Evolutionary conservation across 2,329 filamentous ascomycete species (phyloP).

Genomic region (Mollisiaceae sp.): DNA sequence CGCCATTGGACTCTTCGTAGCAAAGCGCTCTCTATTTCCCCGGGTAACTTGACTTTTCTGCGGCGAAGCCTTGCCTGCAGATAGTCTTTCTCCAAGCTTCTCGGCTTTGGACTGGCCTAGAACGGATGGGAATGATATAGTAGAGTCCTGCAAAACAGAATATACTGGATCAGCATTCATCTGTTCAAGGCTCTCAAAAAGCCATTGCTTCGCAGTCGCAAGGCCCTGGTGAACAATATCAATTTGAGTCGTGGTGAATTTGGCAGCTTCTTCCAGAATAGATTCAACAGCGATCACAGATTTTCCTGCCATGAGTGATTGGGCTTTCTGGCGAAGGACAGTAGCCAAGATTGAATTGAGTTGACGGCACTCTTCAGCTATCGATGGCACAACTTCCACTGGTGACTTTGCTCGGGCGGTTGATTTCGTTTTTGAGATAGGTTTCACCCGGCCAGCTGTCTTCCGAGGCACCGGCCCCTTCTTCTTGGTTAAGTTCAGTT

Average conservation of each 20-base stretch:
- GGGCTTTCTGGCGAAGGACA: conserved; percentile 56
- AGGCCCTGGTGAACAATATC: conserved; percentile 58
- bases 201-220: conserved; percentile 68
- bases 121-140: conserved; percentile 82
- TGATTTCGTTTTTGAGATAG: conserved; percentile 38
- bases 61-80: conserved; percentile 29
- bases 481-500: conserved; percentile 40
- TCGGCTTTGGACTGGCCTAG: conserved; percentile 32
- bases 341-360: conserved; percentile 51
- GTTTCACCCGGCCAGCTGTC: conserved; percentile 36
- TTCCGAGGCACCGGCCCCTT: conserved; percentile 36
- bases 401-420: conserved; percentile 36
- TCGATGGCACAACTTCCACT: conserved; percentile 27
- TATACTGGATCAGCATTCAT: conserved; percentile 84
- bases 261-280: conserved; percentile 57
- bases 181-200: conserved; percentile 71
- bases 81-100: conserved; percentile 33
- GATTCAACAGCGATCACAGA: conserved; percentile 62
- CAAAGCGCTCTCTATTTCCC: conserved; percentile 20
- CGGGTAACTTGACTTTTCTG: conserved; percentile 30
- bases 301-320: conserved; percentile 50
- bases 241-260: conserved; percentile 49
- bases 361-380: conserved; percentile 42
- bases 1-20: conserved; percentile 34
- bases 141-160: conserved; percentile 90